Percentiles rank a stretch among this genome's conserved stretches.
Conservation (phyloP, 345 rosid species). For the Corymbia maculata region DNA sequence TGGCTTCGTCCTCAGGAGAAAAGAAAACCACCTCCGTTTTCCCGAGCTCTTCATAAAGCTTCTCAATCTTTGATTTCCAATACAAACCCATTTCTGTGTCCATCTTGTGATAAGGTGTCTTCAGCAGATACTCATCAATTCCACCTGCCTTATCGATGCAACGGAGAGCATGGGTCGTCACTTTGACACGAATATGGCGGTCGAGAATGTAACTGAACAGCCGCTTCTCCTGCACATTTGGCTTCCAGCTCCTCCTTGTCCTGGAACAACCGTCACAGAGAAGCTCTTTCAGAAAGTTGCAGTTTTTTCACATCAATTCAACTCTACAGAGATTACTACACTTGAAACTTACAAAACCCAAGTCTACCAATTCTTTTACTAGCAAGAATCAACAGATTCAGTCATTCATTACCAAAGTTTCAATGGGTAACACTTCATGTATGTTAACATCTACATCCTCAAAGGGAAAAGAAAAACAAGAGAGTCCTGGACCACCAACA, state of each 20-base stretch:
- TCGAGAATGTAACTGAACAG: constrained; percentile 87
- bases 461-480: background rate
- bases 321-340: background rate
- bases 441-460: background rate
- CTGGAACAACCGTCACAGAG: constrained; percentile 11
- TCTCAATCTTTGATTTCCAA: constrained; percentile 93
- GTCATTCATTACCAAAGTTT: background rate
- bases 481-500: background rate
- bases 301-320: background rate
- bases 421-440: background rate
- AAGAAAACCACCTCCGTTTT: constrained; percentile 70
- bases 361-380: background rate
- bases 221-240: constrained; percentile 87
- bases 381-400: background rate
- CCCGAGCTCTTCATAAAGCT: constrained; percentile 78
- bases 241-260: constrained; percentile 82
- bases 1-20: constrained; percentile 61
- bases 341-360: background rate
- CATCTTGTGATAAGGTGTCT: constrained; percentile 94
- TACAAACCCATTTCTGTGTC: constrained; percentile 82
- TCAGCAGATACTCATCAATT: constrained; percentile 88
- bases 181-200: constrained; percentile 85
- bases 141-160: constrained; percentile 99
- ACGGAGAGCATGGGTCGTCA: constrained; percentile 86
- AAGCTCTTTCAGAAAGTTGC: background rate